phyloP scores from a whole-genome alignment of 2,329 filamentous ascomycete species.

The Exophiala bonariae region DNA sequence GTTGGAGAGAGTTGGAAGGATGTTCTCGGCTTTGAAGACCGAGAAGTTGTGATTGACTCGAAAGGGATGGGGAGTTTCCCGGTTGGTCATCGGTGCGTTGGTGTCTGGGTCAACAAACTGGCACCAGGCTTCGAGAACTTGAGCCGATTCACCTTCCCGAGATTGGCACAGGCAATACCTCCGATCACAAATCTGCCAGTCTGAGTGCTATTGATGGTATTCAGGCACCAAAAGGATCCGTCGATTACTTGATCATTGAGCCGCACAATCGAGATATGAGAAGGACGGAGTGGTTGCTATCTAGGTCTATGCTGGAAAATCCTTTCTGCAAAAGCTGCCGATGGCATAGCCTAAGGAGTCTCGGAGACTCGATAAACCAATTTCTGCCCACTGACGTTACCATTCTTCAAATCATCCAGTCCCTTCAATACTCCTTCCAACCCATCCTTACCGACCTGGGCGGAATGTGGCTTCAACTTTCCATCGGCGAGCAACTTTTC shows the following conservation, averaged over 20 bases:
- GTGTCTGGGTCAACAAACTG: constrained; percentile 50
- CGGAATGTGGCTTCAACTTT: constrained; percentile 46
- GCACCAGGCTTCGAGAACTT: constrained; percentile 16
- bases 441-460: constrained; percentile 41
- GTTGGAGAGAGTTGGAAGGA: constrained; percentile 66
- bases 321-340: too few species aligned
- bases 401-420: constrained; percentile 43
- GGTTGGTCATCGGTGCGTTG: constrained; percentile 55
- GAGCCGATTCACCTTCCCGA: constrained; percentile 18
- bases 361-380: constrained; percentile 45
- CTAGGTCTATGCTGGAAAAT: too few species aligned
- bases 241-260: too few species aligned
- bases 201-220: too few species aligned
- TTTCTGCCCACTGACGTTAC: constrained; percentile 50
- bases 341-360: constrained; percentile 20
- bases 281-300: too few species aligned
- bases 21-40: constrained; percentile 55
- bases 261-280: too few species aligned
- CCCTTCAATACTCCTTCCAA: constrained; percentile 48
- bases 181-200: constrained; percentile 4
- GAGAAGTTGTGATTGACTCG: constrained; percentile 58
- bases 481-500: constrained; percentile 43
- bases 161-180: constrained; percentile 4
- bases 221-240: too few species aligned
- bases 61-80: constrained; percentile 61